Conservation (phyloP, 495 filamentous ascomycete genomes). For the Neurospora intermedia region DNA sequence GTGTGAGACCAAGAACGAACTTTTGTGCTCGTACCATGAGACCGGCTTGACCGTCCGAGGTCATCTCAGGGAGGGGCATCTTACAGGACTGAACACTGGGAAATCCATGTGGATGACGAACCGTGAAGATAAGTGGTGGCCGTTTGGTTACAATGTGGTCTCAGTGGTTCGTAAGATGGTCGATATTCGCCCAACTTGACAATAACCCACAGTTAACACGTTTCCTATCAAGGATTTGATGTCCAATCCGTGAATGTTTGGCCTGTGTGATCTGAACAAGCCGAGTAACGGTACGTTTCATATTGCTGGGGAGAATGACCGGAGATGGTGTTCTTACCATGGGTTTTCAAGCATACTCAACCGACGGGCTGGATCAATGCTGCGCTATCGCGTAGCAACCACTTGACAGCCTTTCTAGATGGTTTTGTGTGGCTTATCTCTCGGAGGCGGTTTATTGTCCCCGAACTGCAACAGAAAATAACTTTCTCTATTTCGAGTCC, state of each 20-base stretch:
- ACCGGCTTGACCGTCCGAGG: not conserved
- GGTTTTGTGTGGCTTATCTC: no score
- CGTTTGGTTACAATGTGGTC: not conserved
- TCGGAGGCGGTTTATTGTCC: no score
- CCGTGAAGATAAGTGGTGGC: not conserved
- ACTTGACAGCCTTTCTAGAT: not conserved
- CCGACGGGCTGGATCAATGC: not conserved
- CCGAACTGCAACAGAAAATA: no score
- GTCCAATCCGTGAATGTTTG: not conserved
- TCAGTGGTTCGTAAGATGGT: not conserved
- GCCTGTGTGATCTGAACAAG: not conserved
- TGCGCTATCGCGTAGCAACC: not conserved
- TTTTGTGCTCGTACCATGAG: not conserved
- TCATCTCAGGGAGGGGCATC: not conserved
- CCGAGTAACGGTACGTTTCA: not conserved
- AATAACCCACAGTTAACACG: not conserved
- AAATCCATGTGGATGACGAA: not conserved
- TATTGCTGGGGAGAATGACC: not conserved
- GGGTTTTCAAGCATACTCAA: not conserved
- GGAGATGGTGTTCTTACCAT: not conserved
- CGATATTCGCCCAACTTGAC: not conserved
- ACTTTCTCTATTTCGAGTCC: no score
- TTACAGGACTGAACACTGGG: not conserved
- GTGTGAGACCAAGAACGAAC: not conserved
- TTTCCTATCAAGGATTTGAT: not conserved